These are phyloP conservation scores for Nakazawaea anatomiae DNA, from an alignment of 805 yeast genomes.

Conservation along the genomic window DNA sequence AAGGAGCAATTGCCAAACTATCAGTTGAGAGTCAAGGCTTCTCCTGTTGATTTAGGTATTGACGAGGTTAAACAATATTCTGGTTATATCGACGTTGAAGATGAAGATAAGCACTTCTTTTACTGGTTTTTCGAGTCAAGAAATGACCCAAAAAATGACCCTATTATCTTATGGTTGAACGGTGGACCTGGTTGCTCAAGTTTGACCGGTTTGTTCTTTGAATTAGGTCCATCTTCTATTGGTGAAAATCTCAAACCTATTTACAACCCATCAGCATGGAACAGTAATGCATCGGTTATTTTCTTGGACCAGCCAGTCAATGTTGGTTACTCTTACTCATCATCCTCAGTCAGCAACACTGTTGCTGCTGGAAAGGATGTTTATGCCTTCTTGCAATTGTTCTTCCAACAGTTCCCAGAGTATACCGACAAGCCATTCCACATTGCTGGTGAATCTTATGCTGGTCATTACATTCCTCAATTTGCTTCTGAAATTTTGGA, in stretches of 20 bases:
- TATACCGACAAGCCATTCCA: slow-evolving; percentile 56
- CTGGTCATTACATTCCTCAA: slow-evolving; percentile 77
- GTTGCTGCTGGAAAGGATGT: slow-evolving; percentile 86
- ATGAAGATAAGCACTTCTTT: slow-evolving; percentile 78
- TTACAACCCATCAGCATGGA: slow-evolving; percentile 85
- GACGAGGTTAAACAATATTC: slow-evolving; percentile 66
- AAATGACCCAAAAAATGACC: slow-evolving; percentile 81
- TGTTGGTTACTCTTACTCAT: slow-evolving; percentile 85
- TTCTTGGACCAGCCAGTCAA: slow-evolving; percentile 93
- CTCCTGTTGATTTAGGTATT: slow-evolving; percentile 45
- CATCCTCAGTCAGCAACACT: slow-evolving; percentile 55
- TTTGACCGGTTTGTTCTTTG: slow-evolving; percentile 83
- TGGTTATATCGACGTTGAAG: slow-evolving; percentile 66
- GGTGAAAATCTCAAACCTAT: slow-evolving; percentile 61
- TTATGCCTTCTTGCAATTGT: slow-evolving; percentile 73
- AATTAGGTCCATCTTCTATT: slow-evolving; percentile 83
- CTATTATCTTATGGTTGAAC: slow-evolving; percentile 81
- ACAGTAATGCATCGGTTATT: slow-evolving; percentile 81
- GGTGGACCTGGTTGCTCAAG: slow-evolving; percentile 98
- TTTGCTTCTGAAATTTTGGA: slow-evolving; percentile 53
- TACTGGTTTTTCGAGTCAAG: slow-evolving; percentile 93
- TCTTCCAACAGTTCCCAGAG: slow-evolving; percentile 80
- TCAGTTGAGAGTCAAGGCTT: slow-evolving; percentile 40
- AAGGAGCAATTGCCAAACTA: slow-evolving; percentile 36
- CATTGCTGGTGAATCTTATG: slow-evolving; percentile 81